phyloP scores from a whole-genome alignment of 768 basidiomycete genomes.

The Tricholoma sp. region DNA sequence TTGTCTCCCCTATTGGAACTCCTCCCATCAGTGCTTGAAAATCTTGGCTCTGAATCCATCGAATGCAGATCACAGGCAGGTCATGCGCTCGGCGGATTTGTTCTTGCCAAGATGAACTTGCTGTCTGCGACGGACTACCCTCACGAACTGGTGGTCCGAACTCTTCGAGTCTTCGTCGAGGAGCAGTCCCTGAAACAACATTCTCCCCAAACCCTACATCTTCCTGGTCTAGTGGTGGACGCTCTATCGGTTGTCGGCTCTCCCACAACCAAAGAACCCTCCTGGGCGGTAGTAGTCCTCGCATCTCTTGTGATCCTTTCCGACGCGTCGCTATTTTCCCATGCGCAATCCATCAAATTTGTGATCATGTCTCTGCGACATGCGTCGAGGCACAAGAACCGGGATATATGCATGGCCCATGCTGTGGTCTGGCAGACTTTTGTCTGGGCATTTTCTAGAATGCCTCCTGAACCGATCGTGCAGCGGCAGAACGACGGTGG shows the following conservation, averaged over 20 bases:
- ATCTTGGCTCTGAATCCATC: conserved; percentile 23
- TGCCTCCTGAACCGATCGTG: conserved; percentile 21
- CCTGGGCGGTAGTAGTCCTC: conserved; percentile 40
- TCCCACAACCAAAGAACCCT: background rate
- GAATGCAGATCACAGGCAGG: conserved; percentile 46
- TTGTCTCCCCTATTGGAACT: conserved; percentile 43
- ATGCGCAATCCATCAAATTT: conserved; percentile 31
- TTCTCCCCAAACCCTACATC: conserved; percentile 9
- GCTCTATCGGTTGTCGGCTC: conserved; percentile 15
- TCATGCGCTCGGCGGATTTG: conserved; percentile 52
- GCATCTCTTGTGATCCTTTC: conserved; percentile 45
- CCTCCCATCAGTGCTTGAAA: conserved; percentile 33
- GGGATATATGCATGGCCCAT: conserved; percentile 32
- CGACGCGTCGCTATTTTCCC: conserved; percentile 39
- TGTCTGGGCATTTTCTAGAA: conserved; percentile 48
- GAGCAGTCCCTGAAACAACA: conserved; percentile 10
- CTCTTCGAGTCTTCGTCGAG: conserved; percentile 24
- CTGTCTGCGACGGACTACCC: conserved; percentile 14
- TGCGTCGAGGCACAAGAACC: conserved; percentile 28
- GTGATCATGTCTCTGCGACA: conserved; percentile 30
- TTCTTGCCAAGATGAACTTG: conserved; percentile 31
- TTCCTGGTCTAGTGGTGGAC: conserved; percentile 21
- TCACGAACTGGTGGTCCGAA: conserved; percentile 20
- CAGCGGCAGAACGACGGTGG: conserved; percentile 12
- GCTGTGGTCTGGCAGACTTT: conserved; percentile 48